These are phyloP conservation scores for Ascodesmis nigricans DNA, from an alignment of 495 filamentous ascomycete species.

Conservation along the genomic window DNA sequence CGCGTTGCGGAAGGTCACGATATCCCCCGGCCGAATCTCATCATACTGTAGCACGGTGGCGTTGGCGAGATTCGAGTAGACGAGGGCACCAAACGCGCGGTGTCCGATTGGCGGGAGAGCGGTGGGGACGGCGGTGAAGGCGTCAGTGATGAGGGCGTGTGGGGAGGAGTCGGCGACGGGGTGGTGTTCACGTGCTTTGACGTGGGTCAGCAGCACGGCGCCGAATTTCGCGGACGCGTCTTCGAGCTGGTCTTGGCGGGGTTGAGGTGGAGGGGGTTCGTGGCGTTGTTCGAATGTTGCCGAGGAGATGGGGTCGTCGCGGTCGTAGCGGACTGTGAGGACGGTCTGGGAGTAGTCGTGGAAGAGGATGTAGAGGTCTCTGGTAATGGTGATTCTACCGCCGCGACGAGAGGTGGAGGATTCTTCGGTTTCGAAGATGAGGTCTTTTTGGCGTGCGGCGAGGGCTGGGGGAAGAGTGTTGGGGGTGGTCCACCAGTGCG, in stretches of 20 bases:
- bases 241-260: conserved; percentile 89
- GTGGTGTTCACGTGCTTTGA: conserved; percentile 45
- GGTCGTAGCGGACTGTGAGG: conserved; percentile 59
- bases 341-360: conserved; percentile 92
- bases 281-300: conserved; percentile 66
- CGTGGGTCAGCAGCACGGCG: conserved; percentile 44
- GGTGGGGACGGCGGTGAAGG: conserved; percentile 47
- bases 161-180: conserved; percentile 70
- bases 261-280: conserved; percentile 54
- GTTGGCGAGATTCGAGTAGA: conserved; percentile 88
- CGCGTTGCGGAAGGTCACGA: conserved; percentile 81
- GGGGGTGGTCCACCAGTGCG: conserved; percentile 65
- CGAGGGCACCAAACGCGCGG: conserved; percentile 71
- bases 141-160: conserved; percentile 49
- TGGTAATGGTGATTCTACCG: conserved; percentile 45
- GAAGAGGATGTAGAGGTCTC: conserved; percentile 68
- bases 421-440: conserved; percentile 69
- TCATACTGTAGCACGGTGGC: conserved; percentile 73
- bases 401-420: conserved; percentile 35
- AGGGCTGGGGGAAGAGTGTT: conserved; percentile 56
- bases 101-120: conserved; percentile 64
- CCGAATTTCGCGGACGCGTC: conserved; percentile 59
- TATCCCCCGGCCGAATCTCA: conserved; percentile 84
- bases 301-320: conserved; percentile 46
- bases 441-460: conserved; percentile 50